Evolutionary conservation across 1,284 basidiomycete genomes (phyloP).

Genomic region (Fomitopsis schrenkii): DNA sequence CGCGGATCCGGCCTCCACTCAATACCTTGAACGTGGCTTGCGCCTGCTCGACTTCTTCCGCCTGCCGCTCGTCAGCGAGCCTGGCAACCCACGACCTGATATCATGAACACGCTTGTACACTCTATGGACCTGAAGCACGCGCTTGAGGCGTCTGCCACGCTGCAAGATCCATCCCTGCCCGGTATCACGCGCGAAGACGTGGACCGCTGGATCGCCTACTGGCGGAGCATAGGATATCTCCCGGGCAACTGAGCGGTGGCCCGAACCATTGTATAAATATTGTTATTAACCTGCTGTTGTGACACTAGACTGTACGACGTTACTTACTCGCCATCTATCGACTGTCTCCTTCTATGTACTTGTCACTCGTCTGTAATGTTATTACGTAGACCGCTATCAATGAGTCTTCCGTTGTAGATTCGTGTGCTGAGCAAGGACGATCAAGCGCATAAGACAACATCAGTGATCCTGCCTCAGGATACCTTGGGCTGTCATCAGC

Average conservation of each 20-base stretch:
- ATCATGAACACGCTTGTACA: conserved; percentile 1
- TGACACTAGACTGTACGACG: neutral
- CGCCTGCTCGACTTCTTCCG: conserved; percentile 7
- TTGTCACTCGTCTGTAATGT: neutral
- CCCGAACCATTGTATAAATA: neutral
- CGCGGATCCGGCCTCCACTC: neutral
- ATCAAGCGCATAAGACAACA: neutral
- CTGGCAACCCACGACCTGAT: neutral
- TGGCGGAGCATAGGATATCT: neutral
- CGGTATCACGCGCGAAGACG: neutral
- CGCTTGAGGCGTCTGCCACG: neutral
- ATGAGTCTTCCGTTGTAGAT: neutral
- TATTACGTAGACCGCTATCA: neutral
- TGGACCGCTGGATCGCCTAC: conserved; percentile 1
- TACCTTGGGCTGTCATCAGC: too few relatives aligned
- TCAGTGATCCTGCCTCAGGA: too few relatives aligned
- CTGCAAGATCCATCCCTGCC: neutral
- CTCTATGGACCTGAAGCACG: neutral
- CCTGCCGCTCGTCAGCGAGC: neutral
- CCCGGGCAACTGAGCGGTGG: neutral
- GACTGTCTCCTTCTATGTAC: neutral
- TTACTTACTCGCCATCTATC: neutral
- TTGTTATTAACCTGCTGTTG: neutral
- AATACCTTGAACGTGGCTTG: neutral
- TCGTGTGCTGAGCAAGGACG: neutral